Percentiles rank a stretch among this genome's conserved stretches.
Evolutionary conservation across 2,329 filamentous ascomycete species (phyloP).

Genomic region (Stagonosporopsis rhizophila): DNA sequence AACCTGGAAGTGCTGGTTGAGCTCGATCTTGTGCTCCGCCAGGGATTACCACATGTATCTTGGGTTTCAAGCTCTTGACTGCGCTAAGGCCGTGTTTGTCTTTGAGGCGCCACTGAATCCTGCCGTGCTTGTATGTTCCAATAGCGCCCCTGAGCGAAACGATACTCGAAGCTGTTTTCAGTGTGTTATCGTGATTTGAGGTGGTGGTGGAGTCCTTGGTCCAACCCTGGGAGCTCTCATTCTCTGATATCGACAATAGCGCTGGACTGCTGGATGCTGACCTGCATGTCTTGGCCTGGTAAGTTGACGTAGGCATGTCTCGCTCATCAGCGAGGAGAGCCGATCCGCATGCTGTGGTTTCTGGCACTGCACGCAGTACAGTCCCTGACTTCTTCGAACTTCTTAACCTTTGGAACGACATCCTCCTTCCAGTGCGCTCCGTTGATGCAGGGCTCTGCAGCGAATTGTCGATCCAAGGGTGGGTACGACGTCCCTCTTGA

Average conservation of each 20-base stretch:
- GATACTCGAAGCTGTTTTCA: constrained; percentile 32
- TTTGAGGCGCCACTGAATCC: constrained; percentile 50
- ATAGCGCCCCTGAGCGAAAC: constrained; percentile 44
- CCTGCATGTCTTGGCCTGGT: constrained; percentile 26
- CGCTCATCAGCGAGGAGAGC: constrained; percentile 48
- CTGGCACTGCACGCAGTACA: constrained; percentile 48
- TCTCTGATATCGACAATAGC: constrained; percentile 25
- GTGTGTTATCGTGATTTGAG: constrained; percentile 26
- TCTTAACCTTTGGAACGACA: constrained; percentile 33
- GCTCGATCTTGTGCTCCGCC: constrained; percentile 38
- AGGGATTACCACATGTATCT: constrained; percentile 50
- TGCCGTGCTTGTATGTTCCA: constrained; percentile 55
- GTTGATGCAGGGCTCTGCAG: constrained; percentile 8
- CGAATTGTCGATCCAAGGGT: constrained; percentile 5
- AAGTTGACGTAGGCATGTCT: constrained; percentile 40
- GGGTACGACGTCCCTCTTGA: constrained; percentile 5
- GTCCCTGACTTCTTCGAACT: constrained; percentile 36
- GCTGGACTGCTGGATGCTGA: constrained; percentile 26
- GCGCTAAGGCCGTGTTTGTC: constrained; percentile 22
- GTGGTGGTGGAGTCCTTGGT: constrained; percentile 27
- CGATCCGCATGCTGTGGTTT: constrained; percentile 27
- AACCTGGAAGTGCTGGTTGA: constrained; percentile 40
- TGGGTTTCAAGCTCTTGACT: constrained; percentile 34
- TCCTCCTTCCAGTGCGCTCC: constrained; percentile 21
- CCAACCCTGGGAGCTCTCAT: constrained; percentile 26